Evolutionary conservation across 352 stramenopile species (phyloP).

Genomic region (Phytophthora uliginosa): DNA sequence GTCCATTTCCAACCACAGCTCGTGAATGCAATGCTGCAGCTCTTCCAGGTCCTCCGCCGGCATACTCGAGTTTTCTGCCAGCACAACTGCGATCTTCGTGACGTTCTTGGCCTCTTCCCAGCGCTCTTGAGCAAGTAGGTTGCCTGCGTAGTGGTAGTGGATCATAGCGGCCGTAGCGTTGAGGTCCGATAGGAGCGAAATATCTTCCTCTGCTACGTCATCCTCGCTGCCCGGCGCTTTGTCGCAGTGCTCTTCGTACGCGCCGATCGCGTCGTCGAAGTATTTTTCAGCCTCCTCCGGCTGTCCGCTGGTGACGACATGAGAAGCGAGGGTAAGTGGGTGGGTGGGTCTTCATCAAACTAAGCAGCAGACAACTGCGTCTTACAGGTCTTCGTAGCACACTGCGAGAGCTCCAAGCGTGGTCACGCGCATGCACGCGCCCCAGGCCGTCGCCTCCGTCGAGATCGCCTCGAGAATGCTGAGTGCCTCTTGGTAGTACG

Average conservation of each 20-base stretch:
- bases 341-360: not conserved
- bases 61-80: constrained; percentile 43
- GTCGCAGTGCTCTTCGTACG: constrained; percentile 39
- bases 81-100: constrained; percentile 29
- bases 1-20: constrained; percentile 39
- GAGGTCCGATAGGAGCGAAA: constrained; percentile 27
- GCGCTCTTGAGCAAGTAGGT: constrained; percentile 28
- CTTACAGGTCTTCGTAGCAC: constrained; percentile 38
- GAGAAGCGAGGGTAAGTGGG: not conserved
- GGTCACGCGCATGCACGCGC: constrained; percentile 32
- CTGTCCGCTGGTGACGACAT: constrained; percentile 13
- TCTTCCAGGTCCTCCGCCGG: constrained; percentile 27
- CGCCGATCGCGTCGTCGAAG: constrained; percentile 36
- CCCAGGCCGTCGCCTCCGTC: constrained; percentile 26
- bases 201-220: constrained; percentile 16
- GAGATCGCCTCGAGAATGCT: constrained; percentile 22
- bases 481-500: constrained; percentile 36
- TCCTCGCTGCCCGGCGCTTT: constrained; percentile 15
- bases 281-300: constrained; percentile 28
- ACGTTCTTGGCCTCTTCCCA: constrained; percentile 40
- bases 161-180: constrained; percentile 42
- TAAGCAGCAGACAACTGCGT: not conserved
- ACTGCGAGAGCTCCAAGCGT: constrained; percentile 37
- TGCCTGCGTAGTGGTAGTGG: constrained; percentile 40
- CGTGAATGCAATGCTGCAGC: constrained; percentile 36